Base-by-base conservation (phyloP, 257 asterid species). In the Petunia axillaris region DNA sequence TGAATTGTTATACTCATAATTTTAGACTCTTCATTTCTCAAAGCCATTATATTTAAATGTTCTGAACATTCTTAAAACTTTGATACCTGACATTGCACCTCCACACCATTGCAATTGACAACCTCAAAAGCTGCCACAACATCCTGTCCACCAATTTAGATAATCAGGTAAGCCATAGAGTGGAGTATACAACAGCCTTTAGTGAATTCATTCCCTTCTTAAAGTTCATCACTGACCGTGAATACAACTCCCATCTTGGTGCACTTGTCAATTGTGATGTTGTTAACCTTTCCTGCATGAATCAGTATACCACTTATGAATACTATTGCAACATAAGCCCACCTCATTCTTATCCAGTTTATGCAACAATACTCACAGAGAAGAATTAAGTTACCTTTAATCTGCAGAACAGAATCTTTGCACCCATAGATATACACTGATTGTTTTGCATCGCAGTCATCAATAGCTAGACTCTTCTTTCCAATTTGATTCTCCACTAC, bases 91-190 rank as follows among this genome's bases (percentile, higher is more conserved):
- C 98, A 94, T 84, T 96, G 98, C 85, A 96, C 95, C 92, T 96
- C 97, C 64, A 96, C 90, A 0, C 92, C 87, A 65, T 73, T 91
- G 88, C 95, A 92, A 87, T 96, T 96, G 86, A 96, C 99, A 76
- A 96, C 80, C 91, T 96, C 99, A 86, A 92, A 96, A 85, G 99
- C 99, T 65, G 99, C 99, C 82, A 96, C 99, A 64, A 96, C 99
- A 87, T 90, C 98, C 98, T 96, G 89, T 73, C 71, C 44, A 52
- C 81, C 70, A 84, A 83, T 74, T 77, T 73, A n/a, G 80, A 73
- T 76, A 66, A 71, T 50, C 77, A 71, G 62, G 77, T 14, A 52
- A 73, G 85, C 82, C 37, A 77, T 63, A 81, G 52, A 87, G 82
- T 63, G 75, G 57, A 83, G 55, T 73, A 64, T 74, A 66, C 40